These are phyloP conservation scores for Ceratobasidium papillatum DNA, from an alignment of 1,284 basidiomycete genomes.

Conservation along the genomic window DNA sequence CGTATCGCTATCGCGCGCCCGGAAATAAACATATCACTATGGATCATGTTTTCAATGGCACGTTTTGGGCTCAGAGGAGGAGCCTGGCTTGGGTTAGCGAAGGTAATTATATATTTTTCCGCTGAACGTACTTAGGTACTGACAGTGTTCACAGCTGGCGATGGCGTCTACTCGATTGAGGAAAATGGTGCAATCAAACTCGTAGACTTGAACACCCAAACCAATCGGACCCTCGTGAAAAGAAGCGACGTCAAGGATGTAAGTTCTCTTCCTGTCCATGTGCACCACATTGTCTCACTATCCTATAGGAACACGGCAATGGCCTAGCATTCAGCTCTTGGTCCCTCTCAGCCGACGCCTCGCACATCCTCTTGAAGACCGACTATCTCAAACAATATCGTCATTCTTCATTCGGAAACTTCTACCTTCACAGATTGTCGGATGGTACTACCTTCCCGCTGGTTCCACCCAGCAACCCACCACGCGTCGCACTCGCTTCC, in stretches of 20 bases:
- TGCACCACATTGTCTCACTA: conserved; percentile 17
- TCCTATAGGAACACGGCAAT: conserved; percentile 60
- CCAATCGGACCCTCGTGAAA: conserved; percentile 68
- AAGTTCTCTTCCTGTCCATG: conserved; percentile 44
- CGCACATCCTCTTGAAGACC: conserved; percentile 82
- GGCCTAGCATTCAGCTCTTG: conserved; percentile 67
- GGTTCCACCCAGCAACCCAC: conserved; percentile 68
- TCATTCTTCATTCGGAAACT: conserved; percentile 86
- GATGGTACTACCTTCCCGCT: conserved; percentile 73
- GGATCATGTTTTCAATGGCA: conserved; percentile 91
- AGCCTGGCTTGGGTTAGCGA: conserved; percentile 84
- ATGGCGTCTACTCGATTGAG: conserved; percentile 83
- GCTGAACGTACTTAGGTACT: not conserved
- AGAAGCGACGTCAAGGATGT: conserved; percentile 70
- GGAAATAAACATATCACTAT: conserved; percentile 77
- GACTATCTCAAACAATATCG: conserved; percentile 91
- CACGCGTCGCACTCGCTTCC: conserved; percentile 76
- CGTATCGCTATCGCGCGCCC: conserved; percentile 56
- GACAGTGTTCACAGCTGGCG: conserved; percentile 67
- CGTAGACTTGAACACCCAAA: conserved; percentile 79
- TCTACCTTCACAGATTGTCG: conserved; percentile 80
- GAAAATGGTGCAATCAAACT: conserved; percentile 73
- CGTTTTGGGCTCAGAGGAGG: conserved; percentile 65
- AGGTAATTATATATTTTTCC: conserved; percentile 61
- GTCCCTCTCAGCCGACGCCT: conserved; percentile 87